These are phyloP conservation scores for Penicillium diatomitis DNA, from an alignment of 495 filamentous ascomycete genomes.

Conservation along the genomic window DNA sequence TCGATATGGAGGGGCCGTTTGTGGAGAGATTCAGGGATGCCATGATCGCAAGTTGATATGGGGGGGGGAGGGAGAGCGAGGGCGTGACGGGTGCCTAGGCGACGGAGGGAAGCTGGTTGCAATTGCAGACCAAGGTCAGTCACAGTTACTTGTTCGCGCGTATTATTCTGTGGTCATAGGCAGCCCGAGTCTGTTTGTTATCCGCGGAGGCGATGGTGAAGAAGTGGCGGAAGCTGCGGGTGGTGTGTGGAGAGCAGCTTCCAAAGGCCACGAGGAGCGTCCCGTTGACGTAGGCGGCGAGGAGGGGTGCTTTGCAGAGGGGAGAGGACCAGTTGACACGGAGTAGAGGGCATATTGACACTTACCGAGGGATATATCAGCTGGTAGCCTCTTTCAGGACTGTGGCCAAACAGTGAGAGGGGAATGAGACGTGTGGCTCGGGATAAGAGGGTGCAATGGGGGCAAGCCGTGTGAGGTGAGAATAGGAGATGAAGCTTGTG, in stretches of 20 bases:
- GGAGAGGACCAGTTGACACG: not conserved
- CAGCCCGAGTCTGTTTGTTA: no score
- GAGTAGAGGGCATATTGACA: not conserved
- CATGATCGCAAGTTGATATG: constrained; percentile 44
- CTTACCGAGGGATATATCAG: not conserved
- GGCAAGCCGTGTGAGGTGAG: no score
- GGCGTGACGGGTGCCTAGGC: not conserved
- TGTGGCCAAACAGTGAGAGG: not conserved
- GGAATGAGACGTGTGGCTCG: not conserved
- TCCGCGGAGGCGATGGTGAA: not conserved
- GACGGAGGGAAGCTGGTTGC: not conserved
- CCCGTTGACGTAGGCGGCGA: constrained; percentile 7
- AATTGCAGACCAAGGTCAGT: no score
- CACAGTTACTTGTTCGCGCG: no score
- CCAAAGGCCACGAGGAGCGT: not conserved
- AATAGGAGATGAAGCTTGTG: no score
- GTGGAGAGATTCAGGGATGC: constrained; percentile 83
- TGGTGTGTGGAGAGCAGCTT: not conserved
- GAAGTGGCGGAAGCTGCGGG: not conserved
- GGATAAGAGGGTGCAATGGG: not conserved
- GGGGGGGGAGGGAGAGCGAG: not conserved
- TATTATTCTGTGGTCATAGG: no score
- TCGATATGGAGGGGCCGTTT: constrained; percentile 85
- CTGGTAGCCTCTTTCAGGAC: not conserved
- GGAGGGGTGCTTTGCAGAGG: not conserved